These are phyloP conservation scores for Aspergillus wentii DNA, from an alignment of 495 filamentous ascomycete genomes.

Conservation along the genomic window DNA sequence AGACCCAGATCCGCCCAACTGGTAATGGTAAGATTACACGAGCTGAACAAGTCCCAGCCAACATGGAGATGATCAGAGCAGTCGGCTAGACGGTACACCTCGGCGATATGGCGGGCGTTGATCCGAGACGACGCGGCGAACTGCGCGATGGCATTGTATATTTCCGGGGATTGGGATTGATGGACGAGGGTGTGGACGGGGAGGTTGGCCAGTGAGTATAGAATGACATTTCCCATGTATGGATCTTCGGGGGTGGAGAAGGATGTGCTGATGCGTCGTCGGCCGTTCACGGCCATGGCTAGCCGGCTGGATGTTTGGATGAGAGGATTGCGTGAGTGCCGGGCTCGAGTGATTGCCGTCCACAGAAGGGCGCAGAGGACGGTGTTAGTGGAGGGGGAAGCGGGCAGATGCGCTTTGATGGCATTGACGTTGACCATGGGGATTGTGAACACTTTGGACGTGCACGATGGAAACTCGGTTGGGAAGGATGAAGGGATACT, in stretches of 20 bases:
- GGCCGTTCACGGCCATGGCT: conserved; percentile 6
- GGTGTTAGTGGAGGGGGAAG: conserved; percentile 19
- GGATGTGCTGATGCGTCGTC: conserved; percentile 3
- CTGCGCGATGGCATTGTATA: conserved; percentile 2
- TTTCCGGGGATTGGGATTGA: neutral
- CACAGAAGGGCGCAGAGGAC: conserved; percentile 17
- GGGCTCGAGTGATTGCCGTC: conserved; percentile 15
- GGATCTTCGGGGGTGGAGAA: neutral
- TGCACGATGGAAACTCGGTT: neutral
- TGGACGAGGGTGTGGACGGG: neutral
- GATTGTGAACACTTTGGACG: conserved; percentile 7
- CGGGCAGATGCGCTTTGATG: conserved; percentile 14
- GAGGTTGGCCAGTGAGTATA: conserved; percentile 4
- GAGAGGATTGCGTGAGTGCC: conserved; percentile 1
- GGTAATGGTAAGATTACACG: conserved; percentile 7
- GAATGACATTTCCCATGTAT: conserved; percentile 5
- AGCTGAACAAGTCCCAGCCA: conserved; percentile 8
- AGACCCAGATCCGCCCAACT: conserved; percentile 9
- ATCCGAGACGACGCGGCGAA: neutral
- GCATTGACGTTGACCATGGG: conserved; percentile 1
- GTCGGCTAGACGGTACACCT: conserved; percentile 1
- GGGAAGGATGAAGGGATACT: conserved; percentile 3
- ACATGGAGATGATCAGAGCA: neutral
- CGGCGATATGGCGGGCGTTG: conserved; percentile 3
- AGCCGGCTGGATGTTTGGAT: neutral